Evolutionary conservation across 176 grass and related monocot genomes (phyloP).

Genomic region (Echinochloa phyllopogon): DNA sequence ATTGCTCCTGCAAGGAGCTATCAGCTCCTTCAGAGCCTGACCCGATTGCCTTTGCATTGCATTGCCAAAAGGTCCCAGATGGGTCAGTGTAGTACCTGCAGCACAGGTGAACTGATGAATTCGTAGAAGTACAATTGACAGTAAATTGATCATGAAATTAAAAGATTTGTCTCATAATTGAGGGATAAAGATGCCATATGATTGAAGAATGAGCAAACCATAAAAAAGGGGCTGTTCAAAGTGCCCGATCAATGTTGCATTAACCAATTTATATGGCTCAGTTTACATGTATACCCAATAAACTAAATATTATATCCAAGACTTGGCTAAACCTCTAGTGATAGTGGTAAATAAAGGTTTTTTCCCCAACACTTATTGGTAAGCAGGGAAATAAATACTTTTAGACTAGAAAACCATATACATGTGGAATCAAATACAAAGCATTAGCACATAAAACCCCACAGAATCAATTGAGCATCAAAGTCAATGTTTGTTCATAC

Average conservation of each 20-base stretch:
- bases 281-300: background rate
- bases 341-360: background rate
- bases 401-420: background rate
- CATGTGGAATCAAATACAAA: background rate
- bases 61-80: conserved; percentile 95
- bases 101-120: conserved; percentile 6
- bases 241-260: background rate
- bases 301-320: background rate
- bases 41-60: conserved; percentile 95
- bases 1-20: conserved; percentile 94
- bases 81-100: conserved; percentile 94
- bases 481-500: conserved; percentile 10
- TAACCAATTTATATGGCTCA: conserved; percentile 4
- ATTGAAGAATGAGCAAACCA: background rate
- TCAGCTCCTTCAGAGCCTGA: conserved; percentile 99
- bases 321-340: background rate
- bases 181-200: conserved; percentile 11
- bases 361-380: background rate
- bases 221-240: background rate
- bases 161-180: conserved; percentile 6
- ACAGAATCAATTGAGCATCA: background rate
- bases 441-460: background rate
- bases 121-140: background rate
- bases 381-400: background rate
- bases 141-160: background rate